Percentiles rank a stretch among this genome's conserved stretches.
These are phyloP conservation scores for Fagopyrum homotropicum DNA, from an alignment of 148 eudicot genomes.

Conservation along the genomic window DNA sequence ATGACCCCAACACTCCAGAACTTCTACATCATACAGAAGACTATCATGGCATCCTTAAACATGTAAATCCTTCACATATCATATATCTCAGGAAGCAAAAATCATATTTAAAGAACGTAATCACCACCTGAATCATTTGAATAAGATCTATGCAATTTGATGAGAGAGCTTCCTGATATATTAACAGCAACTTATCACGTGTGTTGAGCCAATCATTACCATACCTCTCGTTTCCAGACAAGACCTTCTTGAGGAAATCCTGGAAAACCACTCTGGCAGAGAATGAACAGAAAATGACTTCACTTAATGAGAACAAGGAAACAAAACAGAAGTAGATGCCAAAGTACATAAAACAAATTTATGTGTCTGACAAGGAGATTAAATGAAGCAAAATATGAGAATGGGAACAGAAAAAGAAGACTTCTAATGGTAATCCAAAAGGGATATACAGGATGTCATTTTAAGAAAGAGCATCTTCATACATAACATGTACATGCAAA, in stretches of 20 bases:
- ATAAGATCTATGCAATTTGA: constrained; percentile 63
- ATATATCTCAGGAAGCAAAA: not conserved
- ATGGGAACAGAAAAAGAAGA: not conserved
- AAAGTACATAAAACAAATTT: not conserved
- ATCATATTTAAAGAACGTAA: not conserved
- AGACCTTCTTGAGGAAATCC: constrained; percentile 71
- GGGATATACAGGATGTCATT: constrained; percentile 1
- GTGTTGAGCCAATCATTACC: constrained; percentile 51
- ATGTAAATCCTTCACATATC: not conserved
- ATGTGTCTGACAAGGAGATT: constrained; percentile 10
- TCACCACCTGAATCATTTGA: constrained; percentile 78
- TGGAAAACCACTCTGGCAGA: constrained; percentile 62
- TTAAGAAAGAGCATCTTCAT: not conserved
- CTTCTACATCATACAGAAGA: not conserved
- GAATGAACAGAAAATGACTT: constrained; percentile 27
- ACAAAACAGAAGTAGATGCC: not conserved
- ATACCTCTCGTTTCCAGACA: constrained; percentile 41
- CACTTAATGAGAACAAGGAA: constrained; percentile 1
- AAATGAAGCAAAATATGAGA: not conserved
- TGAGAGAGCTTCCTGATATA: constrained; percentile 70
- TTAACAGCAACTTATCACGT: constrained; percentile 49
- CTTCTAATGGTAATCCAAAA: not conserved
- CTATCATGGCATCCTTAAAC: not conserved
- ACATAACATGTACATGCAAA: not conserved
- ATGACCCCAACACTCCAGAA: not conserved